phyloP scores from a whole-genome alignment of 78 protist genomes.

The Dictyostelium brefeldianum region DNA sequence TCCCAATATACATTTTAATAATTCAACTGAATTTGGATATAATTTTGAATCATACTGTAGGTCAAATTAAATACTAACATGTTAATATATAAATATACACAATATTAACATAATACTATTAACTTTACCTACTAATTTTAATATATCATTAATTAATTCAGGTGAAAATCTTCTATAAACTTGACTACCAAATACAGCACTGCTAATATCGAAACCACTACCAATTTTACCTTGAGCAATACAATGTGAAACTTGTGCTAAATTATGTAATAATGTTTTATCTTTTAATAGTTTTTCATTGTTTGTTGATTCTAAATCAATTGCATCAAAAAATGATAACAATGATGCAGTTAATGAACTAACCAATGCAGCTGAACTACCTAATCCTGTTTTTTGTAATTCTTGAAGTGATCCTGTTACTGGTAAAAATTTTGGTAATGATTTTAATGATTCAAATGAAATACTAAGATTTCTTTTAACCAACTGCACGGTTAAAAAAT shows the following conservation, averaged over 20 bases:
- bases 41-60: slow-evolving; percentile 5
- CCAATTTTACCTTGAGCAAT: slow-evolving; percentile 94
- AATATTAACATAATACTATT: background rate
- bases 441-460: slow-evolving; percentile 48
- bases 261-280: slow-evolving; percentile 66
- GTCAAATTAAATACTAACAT: background rate
- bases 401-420: slow-evolving; percentile 26
- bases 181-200: slow-evolving; percentile 89
- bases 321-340: slow-evolving; percentile 4
- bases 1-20: background rate
- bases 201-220: slow-evolving; percentile 92
- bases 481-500: background rate
- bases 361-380: slow-evolving; percentile 89
- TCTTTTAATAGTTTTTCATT: background rate
- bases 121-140: slow-evolving; percentile 17
- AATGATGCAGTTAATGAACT: slow-evolving; percentile 78
- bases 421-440: slow-evolving; percentile 65
- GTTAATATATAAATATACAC: background rate
- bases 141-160: slow-evolving; percentile 27
- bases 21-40: slow-evolving; percentile 24
- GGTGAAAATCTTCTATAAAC: slow-evolving; percentile 89
- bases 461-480: slow-evolving; percentile 50
- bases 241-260: slow-evolving; percentile 92
- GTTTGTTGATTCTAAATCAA: slow-evolving; percentile 15
- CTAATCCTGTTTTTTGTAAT: slow-evolving; percentile 93